Evolutionary conservation across 1,284 basidiomycete genomes (phyloP).

Genomic region (Ganoderma resinaceum): DNA sequence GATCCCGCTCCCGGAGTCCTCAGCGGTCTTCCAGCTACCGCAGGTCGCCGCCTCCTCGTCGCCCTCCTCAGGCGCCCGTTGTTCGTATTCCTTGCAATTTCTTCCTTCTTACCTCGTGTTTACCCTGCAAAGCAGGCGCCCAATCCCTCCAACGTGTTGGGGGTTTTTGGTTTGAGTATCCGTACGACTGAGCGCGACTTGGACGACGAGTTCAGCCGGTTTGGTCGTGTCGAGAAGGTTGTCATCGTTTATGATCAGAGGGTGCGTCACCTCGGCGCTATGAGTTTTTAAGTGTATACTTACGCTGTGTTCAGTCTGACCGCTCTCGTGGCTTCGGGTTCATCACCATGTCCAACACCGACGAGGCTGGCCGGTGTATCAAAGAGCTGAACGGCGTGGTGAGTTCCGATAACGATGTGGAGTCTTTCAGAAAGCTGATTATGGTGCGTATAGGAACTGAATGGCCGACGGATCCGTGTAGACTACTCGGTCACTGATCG

Average conservation of each 20-base stretch:
- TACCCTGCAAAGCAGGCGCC: constrained; percentile 68
- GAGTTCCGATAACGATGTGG: constrained; percentile 42
- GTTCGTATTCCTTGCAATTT: constrained; percentile 51
- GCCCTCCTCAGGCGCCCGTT: constrained; percentile 74
- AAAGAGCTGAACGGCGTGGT: constrained; percentile 93
- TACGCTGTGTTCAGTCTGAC: constrained; percentile 69
- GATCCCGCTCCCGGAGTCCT: constrained; percentile 73
- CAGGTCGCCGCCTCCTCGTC: constrained; percentile 56
- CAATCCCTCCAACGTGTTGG: constrained; percentile 89
- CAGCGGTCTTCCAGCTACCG: constrained; percentile 45
- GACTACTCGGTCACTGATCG: constrained; percentile 96
- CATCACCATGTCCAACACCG: constrained; percentile 89
- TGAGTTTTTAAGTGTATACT: constrained; percentile 25
- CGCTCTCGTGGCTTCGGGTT: constrained; percentile 98
- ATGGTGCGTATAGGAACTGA: constrained; percentile 71
- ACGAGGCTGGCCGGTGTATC: constrained; percentile 90
- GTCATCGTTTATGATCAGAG: constrained; percentile 99
- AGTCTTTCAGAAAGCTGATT: constrained; percentile 16
- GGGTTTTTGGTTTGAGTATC: constrained; percentile 96
- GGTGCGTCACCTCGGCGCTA: constrained; percentile 56
- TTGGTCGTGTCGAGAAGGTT: constrained; percentile 93
- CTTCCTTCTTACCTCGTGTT: constrained; percentile 39
- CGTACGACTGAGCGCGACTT: constrained; percentile 94
- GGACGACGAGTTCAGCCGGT: constrained; percentile 91
- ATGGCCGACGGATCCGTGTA: constrained; percentile 95